Conservation (phyloP, 176 grass and related monocot species). For the Chloris gayana region DNA sequence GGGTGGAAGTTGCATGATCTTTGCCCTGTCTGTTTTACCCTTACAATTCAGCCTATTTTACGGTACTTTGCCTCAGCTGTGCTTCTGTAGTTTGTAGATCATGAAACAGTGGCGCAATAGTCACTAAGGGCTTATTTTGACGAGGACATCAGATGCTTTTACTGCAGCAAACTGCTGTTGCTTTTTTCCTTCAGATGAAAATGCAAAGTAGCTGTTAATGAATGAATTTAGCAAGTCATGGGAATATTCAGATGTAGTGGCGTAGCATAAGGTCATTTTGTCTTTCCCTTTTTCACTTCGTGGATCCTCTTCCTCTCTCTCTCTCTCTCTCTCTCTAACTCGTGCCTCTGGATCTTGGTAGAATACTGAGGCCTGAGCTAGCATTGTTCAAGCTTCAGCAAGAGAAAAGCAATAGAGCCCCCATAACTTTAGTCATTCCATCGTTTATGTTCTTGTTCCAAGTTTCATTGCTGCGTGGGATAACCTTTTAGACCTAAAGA, state of each 20-base stretch:
- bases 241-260: neutral
- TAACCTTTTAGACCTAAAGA: slow-evolving; percentile 4
- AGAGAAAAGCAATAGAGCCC: neutral
- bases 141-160: neutral
- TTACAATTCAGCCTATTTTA: neutral
- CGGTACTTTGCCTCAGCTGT: neutral
- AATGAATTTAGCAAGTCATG: neutral
- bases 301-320: no score
- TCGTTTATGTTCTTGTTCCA: neutral
- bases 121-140: neutral
- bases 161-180: no score
- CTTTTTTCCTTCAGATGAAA: slow-evolving; percentile 13
- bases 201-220: neutral
- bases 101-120: neutral
- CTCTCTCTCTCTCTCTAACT: no score
- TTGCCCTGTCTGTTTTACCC: neutral
- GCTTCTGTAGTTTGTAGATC: slow-evolving; percentile 19
- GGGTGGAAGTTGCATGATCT: slow-evolving; percentile 16
- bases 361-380: neutral
- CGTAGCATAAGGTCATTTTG: no score
- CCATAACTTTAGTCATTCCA: neutral
- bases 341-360: no score
- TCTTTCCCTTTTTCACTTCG: neutral
- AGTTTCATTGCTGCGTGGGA: neutral
- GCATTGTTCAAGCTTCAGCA: neutral